phyloP scores from a whole-genome alignment of 352 stramenopile genomes.

The Globisporangium alternatum region DNA sequence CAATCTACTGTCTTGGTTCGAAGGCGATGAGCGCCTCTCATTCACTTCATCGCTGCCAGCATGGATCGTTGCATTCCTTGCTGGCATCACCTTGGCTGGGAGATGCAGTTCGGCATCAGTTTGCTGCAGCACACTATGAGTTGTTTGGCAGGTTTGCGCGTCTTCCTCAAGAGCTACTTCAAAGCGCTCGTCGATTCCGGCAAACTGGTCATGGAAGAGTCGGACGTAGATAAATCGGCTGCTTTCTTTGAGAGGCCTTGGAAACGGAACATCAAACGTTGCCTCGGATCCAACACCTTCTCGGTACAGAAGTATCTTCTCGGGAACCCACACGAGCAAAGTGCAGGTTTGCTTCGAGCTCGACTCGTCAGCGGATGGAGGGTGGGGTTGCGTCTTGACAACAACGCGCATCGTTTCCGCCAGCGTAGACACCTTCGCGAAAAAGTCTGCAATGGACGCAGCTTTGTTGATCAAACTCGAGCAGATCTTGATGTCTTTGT shows the following conservation, averaged over 20 bases:
- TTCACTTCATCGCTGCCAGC: not conserved
- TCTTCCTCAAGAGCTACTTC: constrained; percentile 8
- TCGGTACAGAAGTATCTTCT: constrained; percentile 20
- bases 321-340: constrained; percentile 13
- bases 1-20: constrained; percentile 32
- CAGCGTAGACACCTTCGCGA: constrained; percentile 1
- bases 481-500: constrained; percentile 19
- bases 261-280: constrained; percentile 2
- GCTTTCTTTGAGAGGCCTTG: constrained; percentile 6
- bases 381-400: not conserved
- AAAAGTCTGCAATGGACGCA: constrained; percentile 21
- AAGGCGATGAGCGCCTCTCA: too few relatives aligned
- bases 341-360: constrained; percentile 13
- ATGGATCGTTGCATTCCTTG: not conserved
- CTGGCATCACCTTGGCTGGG: not conserved
- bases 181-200: constrained; percentile 24
- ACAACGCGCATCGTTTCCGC: constrained; percentile 1
- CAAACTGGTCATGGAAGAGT: constrained; percentile 23
- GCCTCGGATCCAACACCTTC: constrained; percentile 12
- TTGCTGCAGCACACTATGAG: not conserved
- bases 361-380: too few relatives aligned
- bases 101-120: not conserved
- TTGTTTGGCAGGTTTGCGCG: not conserved
- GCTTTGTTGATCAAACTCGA: constrained; percentile 17
- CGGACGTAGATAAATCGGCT: constrained; percentile 18